phyloP scores from a whole-genome alignment of 2,329 filamentous ascomycete genomes.

The Diatrype stigma region DNA sequence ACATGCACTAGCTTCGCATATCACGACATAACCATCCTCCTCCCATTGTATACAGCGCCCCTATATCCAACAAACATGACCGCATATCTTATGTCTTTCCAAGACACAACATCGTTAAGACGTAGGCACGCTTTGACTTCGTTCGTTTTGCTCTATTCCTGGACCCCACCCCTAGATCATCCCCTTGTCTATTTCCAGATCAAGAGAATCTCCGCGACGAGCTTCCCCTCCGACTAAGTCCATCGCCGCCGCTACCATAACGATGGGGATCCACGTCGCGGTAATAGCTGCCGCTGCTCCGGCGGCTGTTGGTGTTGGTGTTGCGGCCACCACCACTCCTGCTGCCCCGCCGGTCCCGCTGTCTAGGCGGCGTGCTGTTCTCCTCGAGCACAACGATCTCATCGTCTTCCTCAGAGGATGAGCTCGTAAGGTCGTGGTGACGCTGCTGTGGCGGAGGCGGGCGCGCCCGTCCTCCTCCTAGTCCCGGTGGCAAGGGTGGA shows the following conservation, averaged over 20 bases:
- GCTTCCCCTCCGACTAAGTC: constrained; percentile 21
- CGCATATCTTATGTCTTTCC: neutral
- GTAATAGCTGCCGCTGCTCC: constrained; percentile 11
- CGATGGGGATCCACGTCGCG: constrained; percentile 29
- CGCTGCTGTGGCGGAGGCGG: constrained; percentile 3
- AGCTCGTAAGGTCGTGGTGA: constrained; percentile 22
- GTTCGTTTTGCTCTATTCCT: neutral
- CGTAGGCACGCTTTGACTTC: neutral
- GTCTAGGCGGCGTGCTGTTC: constrained; percentile 23
- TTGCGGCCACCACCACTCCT: constrained; percentile 17
- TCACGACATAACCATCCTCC: no score
- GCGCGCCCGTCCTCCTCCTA: neutral
- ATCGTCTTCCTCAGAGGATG: constrained; percentile 19
- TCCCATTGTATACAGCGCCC: no score
- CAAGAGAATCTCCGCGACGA: constrained; percentile 22
- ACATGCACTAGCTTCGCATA: no score
- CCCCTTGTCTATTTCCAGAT: neutral
- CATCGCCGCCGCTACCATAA: constrained; percentile 7
- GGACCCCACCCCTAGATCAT: constrained; percentile 1
- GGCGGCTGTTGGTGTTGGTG: constrained; percentile 21
- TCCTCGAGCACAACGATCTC: constrained; percentile 35
- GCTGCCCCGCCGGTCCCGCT: constrained; percentile 19
- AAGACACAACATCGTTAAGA: constrained; percentile 1
- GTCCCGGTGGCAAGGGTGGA: constrained; percentile 3
- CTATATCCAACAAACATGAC: neutral